A percentile compares a stretch with the other conserved stretches of the same genome.
Conservation (phyloP, 75 land plant genomes). For the Cryptomeria japonica region DNA sequence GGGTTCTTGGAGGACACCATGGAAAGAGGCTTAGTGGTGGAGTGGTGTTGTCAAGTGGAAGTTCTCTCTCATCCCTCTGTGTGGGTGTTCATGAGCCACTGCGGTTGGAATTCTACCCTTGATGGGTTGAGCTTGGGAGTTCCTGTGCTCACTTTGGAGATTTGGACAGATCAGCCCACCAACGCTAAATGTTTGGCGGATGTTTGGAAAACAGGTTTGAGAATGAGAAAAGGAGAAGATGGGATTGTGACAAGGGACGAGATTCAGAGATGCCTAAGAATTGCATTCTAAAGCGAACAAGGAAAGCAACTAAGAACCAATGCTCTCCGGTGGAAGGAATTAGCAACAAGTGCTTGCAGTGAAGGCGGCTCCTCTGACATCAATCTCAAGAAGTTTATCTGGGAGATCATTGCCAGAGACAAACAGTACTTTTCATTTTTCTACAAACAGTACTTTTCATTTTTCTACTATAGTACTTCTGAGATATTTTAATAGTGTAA, state of each 20-base stretch:
- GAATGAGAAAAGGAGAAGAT: slow-evolving; percentile 4
- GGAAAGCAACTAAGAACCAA: slow-evolving; percentile 16
- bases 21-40: neutral
- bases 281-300: slow-evolving; percentile 24
- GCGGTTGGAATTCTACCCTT: slow-evolving; percentile 42
- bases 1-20: neutral
- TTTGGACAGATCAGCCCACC: slow-evolving; percentile 28
- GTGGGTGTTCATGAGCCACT: slow-evolving; percentile 32
- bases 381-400: neutral
- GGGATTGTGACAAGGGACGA: slow-evolving; percentile 23
- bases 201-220: slow-evolving; percentile 25
- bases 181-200: slow-evolving; percentile 13
- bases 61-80: slow-evolving; percentile 39
- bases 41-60: slow-evolving; percentile 17
- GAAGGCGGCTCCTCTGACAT: slow-evolving; percentile 19
- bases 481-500: no score
- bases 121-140: slow-evolving; percentile 28
- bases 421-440: no score
- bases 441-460: no score
- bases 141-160: slow-evolving; percentile 29
- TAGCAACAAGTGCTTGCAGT: slow-evolving; percentile 6
- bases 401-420: neutral
- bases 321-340: slow-evolving; percentile 11
- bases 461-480: no score
- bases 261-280: slow-evolving; percentile 28